Percentiles rank a stretch among this genome's conserved stretches.
Evolutionary conservation across 208 protist species (phyloP).

Genomic region (Trypanosoma brucei): DNA sequence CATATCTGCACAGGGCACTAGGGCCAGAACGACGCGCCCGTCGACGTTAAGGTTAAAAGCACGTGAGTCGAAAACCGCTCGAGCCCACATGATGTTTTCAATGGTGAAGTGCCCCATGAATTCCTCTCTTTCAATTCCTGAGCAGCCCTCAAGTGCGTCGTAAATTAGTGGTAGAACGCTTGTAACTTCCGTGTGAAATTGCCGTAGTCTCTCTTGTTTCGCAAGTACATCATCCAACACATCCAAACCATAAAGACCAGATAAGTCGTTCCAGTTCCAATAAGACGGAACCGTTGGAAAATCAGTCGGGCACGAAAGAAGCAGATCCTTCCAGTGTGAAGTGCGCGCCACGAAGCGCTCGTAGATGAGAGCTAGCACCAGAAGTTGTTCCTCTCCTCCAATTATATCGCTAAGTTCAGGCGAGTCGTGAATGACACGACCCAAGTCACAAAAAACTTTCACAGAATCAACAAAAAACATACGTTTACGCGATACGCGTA

Average conservation of each 20-base stretch:
- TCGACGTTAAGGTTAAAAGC: conserved; percentile 89
- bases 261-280: conserved; percentile 61
- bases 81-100: conserved; percentile 70
- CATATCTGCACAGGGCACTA: conserved; percentile 87
- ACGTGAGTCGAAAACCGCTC: conserved; percentile 85
- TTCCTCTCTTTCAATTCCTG: conserved; percentile 17
- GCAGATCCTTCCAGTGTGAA: conserved; percentile 68
- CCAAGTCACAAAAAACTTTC: conserved; percentile 45
- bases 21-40: conserved; percentile 46
- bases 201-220: conserved; percentile 41
- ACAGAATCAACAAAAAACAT: conserved; percentile 73
- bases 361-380: conserved; percentile 75
- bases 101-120: conserved; percentile 33
- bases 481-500: conserved; percentile 59
- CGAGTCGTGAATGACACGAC: conserved; percentile 33
- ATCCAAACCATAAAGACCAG: conserved; percentile 70
- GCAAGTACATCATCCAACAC: conserved; percentile 77
- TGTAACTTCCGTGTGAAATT: conserved; percentile 42
- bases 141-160: conserved; percentile 22
- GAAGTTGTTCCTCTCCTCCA: conserved; percentile 67
- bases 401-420: conserved; percentile 34
- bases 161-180: conserved; percentile 36
- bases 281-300: conserved; percentile 76
- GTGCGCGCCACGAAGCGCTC: conserved; percentile 52
- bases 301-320: conserved; percentile 41